These are phyloP conservation scores for Kluyveromyces marxianus DNA, from an alignment of 1,139 yeast genomes.

Conservation along the genomic window DNA sequence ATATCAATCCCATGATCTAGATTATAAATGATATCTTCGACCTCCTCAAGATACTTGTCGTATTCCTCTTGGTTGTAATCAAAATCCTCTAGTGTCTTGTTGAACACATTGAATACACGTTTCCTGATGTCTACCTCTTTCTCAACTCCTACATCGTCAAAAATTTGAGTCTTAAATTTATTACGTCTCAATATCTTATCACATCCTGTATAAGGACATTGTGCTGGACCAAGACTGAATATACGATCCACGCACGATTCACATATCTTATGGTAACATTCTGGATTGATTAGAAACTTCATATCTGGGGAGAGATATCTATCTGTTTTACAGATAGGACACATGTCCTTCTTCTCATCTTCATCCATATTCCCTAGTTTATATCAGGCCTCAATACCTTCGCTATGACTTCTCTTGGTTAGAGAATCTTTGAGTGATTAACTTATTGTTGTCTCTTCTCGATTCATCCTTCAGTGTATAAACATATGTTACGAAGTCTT, in stretches of 20 bases:
- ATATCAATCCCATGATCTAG: slow-evolving; percentile 62
- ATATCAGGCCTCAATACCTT: too few relatives aligned
- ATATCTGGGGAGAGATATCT: slow-evolving; percentile 89
- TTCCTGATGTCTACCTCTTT: slow-evolving; percentile 86
- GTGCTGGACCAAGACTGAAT: slow-evolving; percentile 90
- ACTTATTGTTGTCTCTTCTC: too few relatives aligned
- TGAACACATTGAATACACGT: slow-evolving; percentile 68
- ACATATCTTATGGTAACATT: slow-evolving; percentile 95
- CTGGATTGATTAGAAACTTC: slow-evolving; percentile 88
- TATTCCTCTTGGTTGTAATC: slow-evolving; percentile 46
- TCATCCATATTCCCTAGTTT: slow-evolving; percentile 15
- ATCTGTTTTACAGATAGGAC: slow-evolving; percentile 97
- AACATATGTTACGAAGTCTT: too few relatives aligned
- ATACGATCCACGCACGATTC: slow-evolving; percentile 94
- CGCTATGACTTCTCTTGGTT: too few relatives aligned
- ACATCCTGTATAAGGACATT: slow-evolving; percentile 92
- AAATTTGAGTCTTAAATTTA: slow-evolving; percentile 83
- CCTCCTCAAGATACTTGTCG: slow-evolving; percentile 73
- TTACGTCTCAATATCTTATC: slow-evolving; percentile 81
- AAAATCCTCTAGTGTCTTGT: slow-evolving; percentile 75
- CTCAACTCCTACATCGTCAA: slow-evolving; percentile 85
- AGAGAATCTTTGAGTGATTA: too few relatives aligned
- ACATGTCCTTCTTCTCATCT: slow-evolving; percentile 56
- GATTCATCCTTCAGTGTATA: too few relatives aligned
- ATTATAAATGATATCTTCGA: slow-evolving; percentile 76